These are phyloP conservation scores for Symbiodinium natans DNA, from an alignment of 73 alveolate genomes.

Conservation along the genomic window DNA sequence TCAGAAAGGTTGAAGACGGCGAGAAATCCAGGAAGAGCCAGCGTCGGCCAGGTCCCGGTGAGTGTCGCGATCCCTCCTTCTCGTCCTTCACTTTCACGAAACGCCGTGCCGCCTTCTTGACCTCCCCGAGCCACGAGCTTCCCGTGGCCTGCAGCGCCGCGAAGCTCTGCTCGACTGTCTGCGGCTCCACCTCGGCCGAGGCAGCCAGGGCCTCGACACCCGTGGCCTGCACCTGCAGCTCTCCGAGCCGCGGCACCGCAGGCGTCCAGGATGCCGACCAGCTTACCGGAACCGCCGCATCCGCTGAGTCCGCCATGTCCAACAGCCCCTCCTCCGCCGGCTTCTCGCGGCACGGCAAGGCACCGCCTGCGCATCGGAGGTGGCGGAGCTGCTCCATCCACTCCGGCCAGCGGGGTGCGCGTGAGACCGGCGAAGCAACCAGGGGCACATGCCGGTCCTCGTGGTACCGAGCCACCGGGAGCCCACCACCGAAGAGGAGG, in stretches of 20 bases:
- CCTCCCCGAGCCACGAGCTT: slow-evolving; percentile 27
- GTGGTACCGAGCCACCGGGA: slow-evolving; percentile 77
- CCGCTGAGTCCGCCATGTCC: background rate
- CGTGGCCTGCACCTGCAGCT: slow-evolving; percentile 50
- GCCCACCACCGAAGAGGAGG: slow-evolving; percentile 25
- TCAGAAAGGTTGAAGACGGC: slow-evolving; percentile 52
- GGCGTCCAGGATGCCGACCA: slow-evolving; percentile 40
- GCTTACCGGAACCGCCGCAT: background rate
- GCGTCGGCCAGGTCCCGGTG: slow-evolving; percentile 16
- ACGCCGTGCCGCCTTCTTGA: slow-evolving; percentile 25
- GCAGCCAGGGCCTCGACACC: slow-evolving; percentile 17
- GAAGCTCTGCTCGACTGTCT: slow-evolving; percentile 18
- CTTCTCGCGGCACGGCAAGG: background rate
- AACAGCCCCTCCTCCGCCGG: background rate
- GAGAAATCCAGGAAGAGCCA: slow-evolving; percentile 69
- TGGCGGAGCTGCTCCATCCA: slow-evolving; percentile 86
- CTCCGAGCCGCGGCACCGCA: slow-evolving; percentile 35
- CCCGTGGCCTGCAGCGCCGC: slow-evolving; percentile 60
- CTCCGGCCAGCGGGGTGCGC: slow-evolving; percentile 59
- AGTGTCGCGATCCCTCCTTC: background rate
- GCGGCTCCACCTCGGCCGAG: slow-evolving; percentile 1
- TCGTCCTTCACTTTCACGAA: background rate
- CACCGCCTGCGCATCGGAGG: background rate
- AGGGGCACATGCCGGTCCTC: slow-evolving; percentile 50
- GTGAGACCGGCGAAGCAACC: slow-evolving; percentile 21